phyloP scores from a whole-genome alignment of 495 filamentous ascomycete species.

The Neurospora cerealis region DNA sequence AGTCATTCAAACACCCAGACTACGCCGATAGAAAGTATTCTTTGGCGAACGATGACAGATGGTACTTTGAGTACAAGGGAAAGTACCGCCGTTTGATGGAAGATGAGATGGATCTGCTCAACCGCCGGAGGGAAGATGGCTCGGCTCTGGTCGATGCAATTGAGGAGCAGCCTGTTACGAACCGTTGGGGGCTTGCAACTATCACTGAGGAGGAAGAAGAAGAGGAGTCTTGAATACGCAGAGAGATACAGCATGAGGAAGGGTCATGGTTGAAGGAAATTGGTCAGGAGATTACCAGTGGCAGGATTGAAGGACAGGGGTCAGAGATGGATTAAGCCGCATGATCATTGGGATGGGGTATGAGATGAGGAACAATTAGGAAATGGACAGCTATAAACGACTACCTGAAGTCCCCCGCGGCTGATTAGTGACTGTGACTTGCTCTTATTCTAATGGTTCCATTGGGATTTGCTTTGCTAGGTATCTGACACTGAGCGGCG shows the following conservation, averaged over 20 bases:
- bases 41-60: not conserved
- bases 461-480: not conserved
- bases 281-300: too few species aligned
- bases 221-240: not conserved
- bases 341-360: not conserved
- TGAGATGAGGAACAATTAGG: not conserved
- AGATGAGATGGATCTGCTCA: not conserved
- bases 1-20: not conserved
- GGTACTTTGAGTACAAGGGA: not conserved
- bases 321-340: not conserved
- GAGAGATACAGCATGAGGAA: not conserved
- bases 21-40: not conserved
- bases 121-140: not conserved
- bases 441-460: not conserved
- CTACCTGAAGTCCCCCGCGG: not conserved
- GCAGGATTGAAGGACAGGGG: too few species aligned
- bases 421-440: not conserved
- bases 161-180: not conserved
- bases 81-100: not conserved
- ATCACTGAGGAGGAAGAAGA: not conserved
- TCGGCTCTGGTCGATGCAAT: not conserved
- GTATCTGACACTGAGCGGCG: not conserved
- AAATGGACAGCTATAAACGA: not conserved
- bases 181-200: accelerated
- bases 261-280: too few species aligned